Evolutionary conservation across 805 yeast genomes (phyloP), one percentile per base, ranked within the genome.

Genomic region (Starmerella powellii): DNA sequence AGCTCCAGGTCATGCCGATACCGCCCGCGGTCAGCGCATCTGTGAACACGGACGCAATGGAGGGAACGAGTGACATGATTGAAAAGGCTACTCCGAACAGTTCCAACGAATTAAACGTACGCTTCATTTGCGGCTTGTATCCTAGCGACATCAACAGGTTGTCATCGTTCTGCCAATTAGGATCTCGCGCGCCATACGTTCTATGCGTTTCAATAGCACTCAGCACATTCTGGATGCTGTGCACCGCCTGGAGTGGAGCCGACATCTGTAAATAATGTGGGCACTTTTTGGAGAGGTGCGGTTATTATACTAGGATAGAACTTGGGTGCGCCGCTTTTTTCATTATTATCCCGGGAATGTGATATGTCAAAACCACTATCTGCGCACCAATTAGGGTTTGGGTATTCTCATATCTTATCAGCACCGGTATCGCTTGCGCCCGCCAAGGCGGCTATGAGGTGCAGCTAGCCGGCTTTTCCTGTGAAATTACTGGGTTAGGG

Each of bases 1-100:
- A 80, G 37, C 83, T 80, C 87, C 87, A 80, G 2, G 78, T 65
- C 43, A 76, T 66, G 4, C 78, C 74, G 8, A 70, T 74, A 0
- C 82, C 76, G 3, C 86, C 86, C 0, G 79, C 74, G 26, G 71
- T 59, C 12, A 79, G 62, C 16, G 79, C 78, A 37, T 66, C 64
- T 8, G 64, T 64, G 26, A 77, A 55, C 24, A 70, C 66, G 2
- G 82, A 71, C 0, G 81, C 72, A 38, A 78, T 73, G 11, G 79
- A 71, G 0, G 82, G 82, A 13, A 52, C 50, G 39, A 79, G 59
- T 8, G 84, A 81, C 84, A 80, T 78, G 55, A 80, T 77, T 15
- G 78, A 71, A 52, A 77, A 78, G 1, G 84, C 80, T 40, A 79
- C 73, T 39, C 82, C 83, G 54, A 80, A 79, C 10, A 78, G 76